Evolutionary conservation across 2,329 filamentous ascomycete species (phyloP), one percentile per base, ranked within the genome.

Genomic region (Fusarium sp.): DNA sequence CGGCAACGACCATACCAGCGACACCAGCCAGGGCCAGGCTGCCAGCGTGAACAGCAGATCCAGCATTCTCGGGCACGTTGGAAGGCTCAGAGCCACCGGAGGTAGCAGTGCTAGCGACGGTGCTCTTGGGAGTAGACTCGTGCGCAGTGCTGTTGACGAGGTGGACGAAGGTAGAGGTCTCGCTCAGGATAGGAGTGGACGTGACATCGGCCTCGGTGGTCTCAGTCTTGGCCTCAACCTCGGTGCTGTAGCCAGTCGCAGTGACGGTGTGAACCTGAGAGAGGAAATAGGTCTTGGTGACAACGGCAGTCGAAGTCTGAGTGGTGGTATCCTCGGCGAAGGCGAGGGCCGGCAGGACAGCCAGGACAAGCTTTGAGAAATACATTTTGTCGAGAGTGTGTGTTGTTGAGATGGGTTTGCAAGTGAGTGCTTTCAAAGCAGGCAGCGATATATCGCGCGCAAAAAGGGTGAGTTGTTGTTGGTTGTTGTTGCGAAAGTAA

Each of bases 341-440:
- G 64, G 86, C 88, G 75, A 89, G 77, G 56, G 87, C 81, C 73
- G 88, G 87, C 76, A 90, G 82, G 68, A 86, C 77, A 65, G 84
- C 83, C 65, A 86, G 77, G 74, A 85, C 62, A 65, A 89, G 73
- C 31, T 83, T 78, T 47, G 77, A 76, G 71, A 82, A 73, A 48
- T 81, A 81, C 81, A 83, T 83, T 58, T 62, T 78, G 74, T 68
- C 63, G 16, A 54, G 48, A n/a, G 47, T 51, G 34, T 34, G 51
- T 44, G 56, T 73, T 53, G 52, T 62, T 52, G 37, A 63, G 53
- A 37, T 63, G 53, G 16, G 23, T 18, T 52, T 69, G 65, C 68
- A 48, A 57, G 62, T 68, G 68, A 77, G 70, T 71, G 74, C 69
- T 69, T 69, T 70, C 63, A 62, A 74, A 72, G 68, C 60, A 55